These are phyloP conservation scores for Cutaneotrichosporon dermatis DNA, from an alignment of 1,284 basidiomycete species.

Conservation along the genomic window DNA sequence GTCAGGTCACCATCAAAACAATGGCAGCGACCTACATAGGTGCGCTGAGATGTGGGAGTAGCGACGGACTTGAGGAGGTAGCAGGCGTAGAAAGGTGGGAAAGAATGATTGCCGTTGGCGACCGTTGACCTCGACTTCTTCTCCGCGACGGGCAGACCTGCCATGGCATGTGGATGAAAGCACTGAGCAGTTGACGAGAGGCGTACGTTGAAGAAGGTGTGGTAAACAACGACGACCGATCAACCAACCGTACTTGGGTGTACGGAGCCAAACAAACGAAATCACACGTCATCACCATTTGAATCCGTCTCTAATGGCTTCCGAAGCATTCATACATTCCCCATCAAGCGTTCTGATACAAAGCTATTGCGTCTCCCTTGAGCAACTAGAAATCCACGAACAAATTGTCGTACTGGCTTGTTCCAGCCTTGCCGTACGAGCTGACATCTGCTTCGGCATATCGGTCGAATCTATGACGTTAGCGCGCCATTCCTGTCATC, in stretches of 20 bases:
- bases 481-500: background rate
- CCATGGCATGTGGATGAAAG: background rate
- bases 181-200: too few relatives aligned
- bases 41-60: slow-evolving; percentile 55
- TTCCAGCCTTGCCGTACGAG: slow-evolving; percentile 49
- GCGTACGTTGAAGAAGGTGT: too few relatives aligned
- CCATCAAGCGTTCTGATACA: background rate
- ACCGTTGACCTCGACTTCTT: slow-evolving; percentile 44
- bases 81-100: slow-evolving; percentile 80
- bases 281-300: too few relatives aligned
- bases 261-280: too few relatives aligned
- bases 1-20: too few relatives aligned
- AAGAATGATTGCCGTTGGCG: slow-evolving; percentile 56
- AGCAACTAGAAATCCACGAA: slow-evolving; percentile 45
- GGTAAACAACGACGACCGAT: too few relatives aligned
- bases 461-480: slow-evolving; percentile 45
- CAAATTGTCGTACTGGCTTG: slow-evolving; percentile 47
- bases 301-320: too few relatives aligned
- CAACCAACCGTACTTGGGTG: too few relatives aligned
- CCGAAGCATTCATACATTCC: too few relatives aligned
- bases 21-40: slow-evolving; percentile 51
- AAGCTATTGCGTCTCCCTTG: background rate
- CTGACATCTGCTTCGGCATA: slow-evolving; percentile 50
- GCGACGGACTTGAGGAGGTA: slow-evolving; percentile 72
- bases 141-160: background rate